Conservation (phyloP, 2,329 filamentous ascomycete species). For the Fusarium cyanostomum region DNA sequence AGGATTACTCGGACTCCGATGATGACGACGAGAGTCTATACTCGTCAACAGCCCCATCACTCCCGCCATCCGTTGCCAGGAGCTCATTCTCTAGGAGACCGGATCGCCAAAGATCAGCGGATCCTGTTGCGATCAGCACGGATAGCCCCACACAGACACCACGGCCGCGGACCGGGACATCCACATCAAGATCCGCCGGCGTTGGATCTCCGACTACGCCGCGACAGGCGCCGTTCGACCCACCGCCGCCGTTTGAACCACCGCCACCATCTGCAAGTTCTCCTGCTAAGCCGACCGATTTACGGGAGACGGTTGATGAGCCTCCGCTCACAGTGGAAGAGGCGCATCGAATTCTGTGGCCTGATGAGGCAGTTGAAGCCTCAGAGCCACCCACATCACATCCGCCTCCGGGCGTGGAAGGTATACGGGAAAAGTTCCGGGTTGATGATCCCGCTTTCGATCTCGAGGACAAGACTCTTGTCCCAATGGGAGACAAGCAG, state of each 20-base stretch:
- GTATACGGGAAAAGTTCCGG: constrained; percentile 53
- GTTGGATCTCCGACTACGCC: constrained; percentile 33
- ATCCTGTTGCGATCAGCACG: constrained; percentile 22
- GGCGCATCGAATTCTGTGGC: constrained; percentile 53
- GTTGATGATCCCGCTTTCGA: constrained; percentile 48
- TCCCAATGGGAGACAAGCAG: constrained; percentile 48
- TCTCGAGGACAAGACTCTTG: constrained; percentile 53
- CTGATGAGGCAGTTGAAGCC: constrained; percentile 42
- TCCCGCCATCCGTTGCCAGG: constrained; percentile 22
- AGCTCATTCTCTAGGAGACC: constrained; percentile 19
- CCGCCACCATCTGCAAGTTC: constrained; percentile 4
- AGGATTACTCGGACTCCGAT: constrained; percentile 37
- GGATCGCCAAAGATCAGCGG: constrained; percentile 24
- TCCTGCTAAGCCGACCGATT: constrained; percentile 11
- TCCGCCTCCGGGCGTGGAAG: constrained; percentile 34
- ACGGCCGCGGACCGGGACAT: constrained; percentile 29
- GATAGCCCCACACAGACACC: constrained; percentile 33
- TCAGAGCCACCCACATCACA: constrained; percentile 9
- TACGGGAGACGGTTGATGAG: constrained; percentile 40
- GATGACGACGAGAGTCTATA: constrained; percentile 40
- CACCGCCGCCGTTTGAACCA: constrained; percentile 9
- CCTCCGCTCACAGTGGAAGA: constrained; percentile 53
- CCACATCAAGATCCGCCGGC: constrained; percentile 32
- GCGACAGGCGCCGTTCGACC: constrained; percentile 24
- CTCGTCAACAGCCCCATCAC: constrained; percentile 31